A percentile compares a stretch with the other conserved stretches of the same genome.
Conservation (phyloP, 1,139 yeast genomes). For the Saccharomyces hybrid region DNA sequence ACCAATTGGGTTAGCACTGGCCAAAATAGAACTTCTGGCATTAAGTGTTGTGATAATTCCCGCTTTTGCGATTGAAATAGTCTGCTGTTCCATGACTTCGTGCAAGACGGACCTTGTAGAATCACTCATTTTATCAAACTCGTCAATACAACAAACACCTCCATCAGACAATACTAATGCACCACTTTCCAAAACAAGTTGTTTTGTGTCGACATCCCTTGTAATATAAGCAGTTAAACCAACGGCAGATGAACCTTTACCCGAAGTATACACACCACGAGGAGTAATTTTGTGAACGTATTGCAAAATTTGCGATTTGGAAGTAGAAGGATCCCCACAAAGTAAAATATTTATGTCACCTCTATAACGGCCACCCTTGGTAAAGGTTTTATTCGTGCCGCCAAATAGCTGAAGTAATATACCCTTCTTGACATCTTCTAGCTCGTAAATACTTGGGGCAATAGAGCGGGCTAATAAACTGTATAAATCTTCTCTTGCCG, state of each 20-base stretch:
- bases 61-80: constrained; percentile 95
- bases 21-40: constrained; percentile 91
- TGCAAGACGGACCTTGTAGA: constrained; percentile 90
- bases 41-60: constrained; percentile 95
- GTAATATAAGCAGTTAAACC: constrained; percentile 97
- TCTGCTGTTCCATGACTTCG: constrained; percentile 99
- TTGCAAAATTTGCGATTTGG: constrained; percentile 87
- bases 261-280: constrained; percentile 94
- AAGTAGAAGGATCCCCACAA: constrained; percentile 98
- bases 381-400: constrained; percentile 83
- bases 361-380: constrained; percentile 89
- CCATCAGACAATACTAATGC: constrained; percentile 96
- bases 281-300: constrained; percentile 98
- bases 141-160: constrained; percentile 98
- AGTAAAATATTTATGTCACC: constrained; percentile 87
- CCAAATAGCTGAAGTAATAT: constrained; percentile 87
- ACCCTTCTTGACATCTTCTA: constrained; percentile 96
- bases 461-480: constrained; percentile 84
- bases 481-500: constrained; percentile 71
- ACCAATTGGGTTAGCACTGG: constrained; percentile 97
- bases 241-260: constrained; percentile 98
- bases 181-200: constrained; percentile 89
- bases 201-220: constrained; percentile 87
- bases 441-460: constrained; percentile 93
- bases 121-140: constrained; percentile 95